These are phyloP conservation scores for Aspergillus proliferans DNA, from an alignment of 2,329 filamentous ascomycete species.

Conservation along the genomic window DNA sequence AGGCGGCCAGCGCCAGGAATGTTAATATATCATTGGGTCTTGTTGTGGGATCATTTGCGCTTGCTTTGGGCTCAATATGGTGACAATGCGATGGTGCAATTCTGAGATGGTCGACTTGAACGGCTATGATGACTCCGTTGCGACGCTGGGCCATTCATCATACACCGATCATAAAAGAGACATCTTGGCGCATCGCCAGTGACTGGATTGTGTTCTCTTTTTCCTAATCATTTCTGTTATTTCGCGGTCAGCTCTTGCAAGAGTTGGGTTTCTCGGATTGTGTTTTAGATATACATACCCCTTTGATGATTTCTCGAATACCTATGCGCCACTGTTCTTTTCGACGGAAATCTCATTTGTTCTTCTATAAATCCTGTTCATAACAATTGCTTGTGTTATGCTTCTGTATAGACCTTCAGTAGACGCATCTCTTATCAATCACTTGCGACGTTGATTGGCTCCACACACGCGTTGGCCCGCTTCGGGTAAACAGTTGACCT, in stretches of 20 bases:
- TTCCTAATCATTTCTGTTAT: too few relatives aligned
- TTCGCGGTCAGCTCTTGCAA: too few relatives aligned
- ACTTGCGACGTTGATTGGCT: not conserved
- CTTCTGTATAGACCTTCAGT: not conserved
- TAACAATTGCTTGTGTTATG: not conserved
- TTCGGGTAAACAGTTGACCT: constrained; percentile 5
- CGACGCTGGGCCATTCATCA: too few relatives aligned
- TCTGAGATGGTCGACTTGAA: too few relatives aligned
- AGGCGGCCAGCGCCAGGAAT: constrained; percentile 11
- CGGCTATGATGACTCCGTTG: too few relatives aligned
- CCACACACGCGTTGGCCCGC: constrained; percentile 1
- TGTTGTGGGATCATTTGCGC: constrained; percentile 32
- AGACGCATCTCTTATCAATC: not conserved
- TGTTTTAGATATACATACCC: constrained; percentile 26
- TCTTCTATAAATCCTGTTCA: not conserved
- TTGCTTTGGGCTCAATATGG: constrained; percentile 23
- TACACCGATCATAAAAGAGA: too few relatives aligned
- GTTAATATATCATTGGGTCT: constrained; percentile 19
- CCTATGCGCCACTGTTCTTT: constrained; percentile 25
- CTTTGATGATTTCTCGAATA: constrained; percentile 22
- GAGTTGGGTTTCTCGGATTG: not conserved
- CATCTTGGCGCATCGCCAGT: too few relatives aligned
- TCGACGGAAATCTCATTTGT: constrained; percentile 1
- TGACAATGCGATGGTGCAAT: not conserved
- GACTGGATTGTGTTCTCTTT: too few relatives aligned